Evolutionary conservation across 108 stramenopile genomes (phyloP), one percentile per base, ranked within the genome.

Genomic region (Chaetoceros muelleri): DNA sequence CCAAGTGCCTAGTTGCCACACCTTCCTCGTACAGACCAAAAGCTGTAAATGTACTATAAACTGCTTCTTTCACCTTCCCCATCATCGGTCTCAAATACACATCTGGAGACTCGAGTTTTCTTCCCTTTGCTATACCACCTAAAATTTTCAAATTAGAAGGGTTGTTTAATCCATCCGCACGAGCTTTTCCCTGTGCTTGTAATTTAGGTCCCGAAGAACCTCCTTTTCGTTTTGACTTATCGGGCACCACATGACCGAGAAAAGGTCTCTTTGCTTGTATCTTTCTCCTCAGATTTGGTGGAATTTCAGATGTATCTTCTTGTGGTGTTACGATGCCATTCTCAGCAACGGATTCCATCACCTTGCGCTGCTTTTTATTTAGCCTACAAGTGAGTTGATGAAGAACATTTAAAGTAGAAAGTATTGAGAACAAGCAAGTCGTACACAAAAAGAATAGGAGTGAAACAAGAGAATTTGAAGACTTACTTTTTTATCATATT

Each of bases 11-110:
- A 22, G 44, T 69, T 21, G 44, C 65, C n/a, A 65, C 60, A 3
- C 47, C 47, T 28, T 67, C 72, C 47, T 82, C 76, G 66, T 93
- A 97, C 53, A 97, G 48, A 3, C 91, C 95, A 70, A 96, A 91
- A 30, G 74, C 76, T 18, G 65, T 77, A 28, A 97, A 75, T 5
- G 94, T 95, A 31, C 78, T 82, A 71, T 82, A 98, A 3, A 96
- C 76, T 28, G 96, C 95, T 71, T 98, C 96, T 46, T 81, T 61
- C 13, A 98, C 96, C 69, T 96, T 98, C 13, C 93, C 94, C 96
- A 98, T 98, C 96, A 98, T 98, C 48, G 96, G 96, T 28, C 96
- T 80, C 30, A 98, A 67, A 58, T 94, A 93, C n/a, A 96, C 95
- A 46, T 75, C 72, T 0, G 96, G 96, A 20, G 85, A 88, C 44